These are phyloP conservation scores for Acarospora socialis DNA, from an alignment of 2,329 filamentous ascomycete genomes.

Conservation along the genomic window DNA sequence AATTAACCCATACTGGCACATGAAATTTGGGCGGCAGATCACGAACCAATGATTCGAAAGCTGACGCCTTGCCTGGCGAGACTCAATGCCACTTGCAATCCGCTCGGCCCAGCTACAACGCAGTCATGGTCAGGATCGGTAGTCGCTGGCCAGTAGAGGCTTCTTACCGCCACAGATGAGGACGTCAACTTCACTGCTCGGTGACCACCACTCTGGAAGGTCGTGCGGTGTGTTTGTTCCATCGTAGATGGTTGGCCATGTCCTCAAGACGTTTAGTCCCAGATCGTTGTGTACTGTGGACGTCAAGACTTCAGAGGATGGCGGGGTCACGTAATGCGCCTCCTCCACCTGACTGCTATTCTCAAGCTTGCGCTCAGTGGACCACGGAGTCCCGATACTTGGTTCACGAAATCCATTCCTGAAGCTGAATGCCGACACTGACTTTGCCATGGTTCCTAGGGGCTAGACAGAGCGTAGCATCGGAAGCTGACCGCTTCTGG, in stretches of 20 bases:
- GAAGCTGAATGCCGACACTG: too few relatives aligned
- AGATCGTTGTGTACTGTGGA: slow-evolving; percentile 17
- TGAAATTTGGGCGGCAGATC: neutral
- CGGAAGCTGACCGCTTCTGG: too few relatives aligned
- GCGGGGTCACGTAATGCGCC: slow-evolving; percentile 15
- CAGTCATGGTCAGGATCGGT: too few relatives aligned
- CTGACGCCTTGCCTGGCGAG: slow-evolving; percentile 21
- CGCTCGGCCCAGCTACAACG: slow-evolving; percentile 21
- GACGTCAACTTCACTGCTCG: slow-evolving; percentile 20
- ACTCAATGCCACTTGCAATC: slow-evolving; percentile 20
- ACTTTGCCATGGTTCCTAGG: too few relatives aligned
- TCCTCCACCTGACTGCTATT: too few relatives aligned
- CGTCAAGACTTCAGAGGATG: slow-evolving; percentile 17
- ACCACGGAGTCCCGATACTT: too few relatives aligned
- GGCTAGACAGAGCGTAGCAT: too few relatives aligned
- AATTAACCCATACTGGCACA: too few relatives aligned
- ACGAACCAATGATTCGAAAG: slow-evolving; percentile 23
- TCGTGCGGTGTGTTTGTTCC: slow-evolving; percentile 20
- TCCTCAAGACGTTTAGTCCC: slow-evolving; percentile 18
- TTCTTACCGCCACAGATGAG: slow-evolving; percentile 22
- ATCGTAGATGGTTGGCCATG: slow-evolving; percentile 20
- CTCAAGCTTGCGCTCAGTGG: too few relatives aligned
- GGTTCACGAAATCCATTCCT: too few relatives aligned
- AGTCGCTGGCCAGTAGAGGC: neutral
- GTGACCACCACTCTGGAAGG: slow-evolving; percentile 18